A percentile compares a stretch with the other conserved stretches of the same genome.
phyloP scores from a whole-genome alignment of 768 basidiomycete genomes.

The Lentinula edodes region DNA sequence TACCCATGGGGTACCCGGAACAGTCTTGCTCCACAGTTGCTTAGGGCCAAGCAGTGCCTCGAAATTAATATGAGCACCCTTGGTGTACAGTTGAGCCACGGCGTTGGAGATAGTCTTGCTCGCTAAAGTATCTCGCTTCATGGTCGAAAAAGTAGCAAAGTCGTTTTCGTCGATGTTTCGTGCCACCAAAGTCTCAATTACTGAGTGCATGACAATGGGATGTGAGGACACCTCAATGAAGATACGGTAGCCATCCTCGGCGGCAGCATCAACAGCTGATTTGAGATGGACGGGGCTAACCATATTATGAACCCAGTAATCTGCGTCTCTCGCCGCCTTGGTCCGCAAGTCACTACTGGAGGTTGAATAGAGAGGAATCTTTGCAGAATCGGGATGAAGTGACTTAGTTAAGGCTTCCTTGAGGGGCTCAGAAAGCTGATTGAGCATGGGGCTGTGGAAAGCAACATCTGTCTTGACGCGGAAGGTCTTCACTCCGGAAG shows the following conservation, averaged over 20 bases:
- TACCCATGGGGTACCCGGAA: background rate
- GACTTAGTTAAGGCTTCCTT: background rate
- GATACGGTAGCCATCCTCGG: background rate
- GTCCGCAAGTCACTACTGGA: background rate
- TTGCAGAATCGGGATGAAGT: background rate
- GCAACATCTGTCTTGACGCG: background rate
- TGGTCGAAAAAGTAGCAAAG: background rate
- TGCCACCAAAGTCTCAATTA: background rate
- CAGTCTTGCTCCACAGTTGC: background rate
- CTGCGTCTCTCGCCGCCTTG: background rate
- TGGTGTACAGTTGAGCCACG: background rate
- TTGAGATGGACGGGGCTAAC: background rate
- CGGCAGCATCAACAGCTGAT: background rate
- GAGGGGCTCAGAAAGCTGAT: background rate
- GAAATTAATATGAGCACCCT: background rate
- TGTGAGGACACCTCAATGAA: background rate
- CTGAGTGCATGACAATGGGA: background rate
- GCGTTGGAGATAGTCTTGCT: background rate
- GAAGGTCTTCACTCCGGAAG: background rate
- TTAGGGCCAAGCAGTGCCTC: background rate
- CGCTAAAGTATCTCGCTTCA: background rate
- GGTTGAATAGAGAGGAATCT: background rate
- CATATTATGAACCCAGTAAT: constrained; percentile 3
- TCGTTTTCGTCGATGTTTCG: background rate
- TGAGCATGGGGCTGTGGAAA: constrained; percentile 1